Conservation (phyloP, 352 stramenopile species). For the Phytopythium oedochilum region DNA sequence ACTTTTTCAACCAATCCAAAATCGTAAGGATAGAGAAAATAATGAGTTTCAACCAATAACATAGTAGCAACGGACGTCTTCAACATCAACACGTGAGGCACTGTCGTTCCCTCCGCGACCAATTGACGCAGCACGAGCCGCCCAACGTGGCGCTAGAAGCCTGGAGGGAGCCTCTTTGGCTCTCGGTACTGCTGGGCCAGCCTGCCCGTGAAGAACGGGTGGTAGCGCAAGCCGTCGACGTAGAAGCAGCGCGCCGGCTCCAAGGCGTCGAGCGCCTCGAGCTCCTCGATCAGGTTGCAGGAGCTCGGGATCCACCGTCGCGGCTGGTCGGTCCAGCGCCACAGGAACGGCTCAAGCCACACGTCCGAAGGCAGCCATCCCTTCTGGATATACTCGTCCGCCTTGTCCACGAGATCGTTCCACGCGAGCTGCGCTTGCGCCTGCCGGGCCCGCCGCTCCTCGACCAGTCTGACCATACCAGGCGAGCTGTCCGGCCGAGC, state of each 20-base stretch:
- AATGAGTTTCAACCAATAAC: too few relatives aligned
- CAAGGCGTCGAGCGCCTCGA: background rate
- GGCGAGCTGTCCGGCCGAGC: background rate
- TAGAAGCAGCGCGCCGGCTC: slow-evolving; percentile 5
- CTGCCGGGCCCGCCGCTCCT: background rate
- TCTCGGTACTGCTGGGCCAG: background rate
- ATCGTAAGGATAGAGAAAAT: too few relatives aligned
- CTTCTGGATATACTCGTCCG: background rate
- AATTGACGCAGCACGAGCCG: too few relatives aligned
- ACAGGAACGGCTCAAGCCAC: slow-evolving; percentile 4
- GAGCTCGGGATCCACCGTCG: background rate
- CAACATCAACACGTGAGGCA: too few relatives aligned
- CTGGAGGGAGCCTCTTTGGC: background rate
- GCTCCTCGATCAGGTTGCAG: background rate
- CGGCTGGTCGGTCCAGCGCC: background rate
- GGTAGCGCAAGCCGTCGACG: background rate
- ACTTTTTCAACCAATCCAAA: too few relatives aligned
- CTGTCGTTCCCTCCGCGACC: too few relatives aligned
- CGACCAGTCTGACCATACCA: background rate
- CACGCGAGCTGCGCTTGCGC: background rate
- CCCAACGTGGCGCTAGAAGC: background rate
- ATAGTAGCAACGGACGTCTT: too few relatives aligned
- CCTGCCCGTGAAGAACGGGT: slow-evolving; percentile 1
- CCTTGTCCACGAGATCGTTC: background rate
- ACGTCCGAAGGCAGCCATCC: background rate